Evolutionary conservation across 257 asterid genomes (phyloP), one percentile per base, ranked within the genome.

Genomic region (Primulina huaijiensis): DNA sequence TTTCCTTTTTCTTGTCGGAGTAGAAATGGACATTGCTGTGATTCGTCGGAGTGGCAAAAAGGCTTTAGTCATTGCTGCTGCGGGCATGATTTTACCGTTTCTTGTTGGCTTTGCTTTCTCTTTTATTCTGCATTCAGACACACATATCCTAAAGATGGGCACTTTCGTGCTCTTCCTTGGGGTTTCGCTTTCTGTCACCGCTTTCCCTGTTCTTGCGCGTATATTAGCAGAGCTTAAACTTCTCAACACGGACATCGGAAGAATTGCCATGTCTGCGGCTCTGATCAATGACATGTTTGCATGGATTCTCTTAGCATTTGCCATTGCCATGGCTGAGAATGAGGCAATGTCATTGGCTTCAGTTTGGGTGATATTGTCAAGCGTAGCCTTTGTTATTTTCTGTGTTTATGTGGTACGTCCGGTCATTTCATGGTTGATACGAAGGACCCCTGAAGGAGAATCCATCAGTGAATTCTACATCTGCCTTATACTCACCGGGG

Each of bases 131-230:
- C 95, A 85, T 38, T 67, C 83, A 4, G 61, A 68, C 33, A 14
- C 88, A 1, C 92, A 85, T 52, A 19, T 72, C 17, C 83, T 88
- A 14, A 84, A 67, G 33, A 82, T 85, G 2, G 87, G 94, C 34
- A 94, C 98, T 2, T 94, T 88, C 84, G 80, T 91, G 35, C 95
- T 91, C 66, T 94, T 94, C 69, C 97, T 94, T 3, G 98, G 99
- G 2, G 93, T 91, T 0, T 85, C 93, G 0, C 90, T 94, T 0
- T 91, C 96, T 0, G 97, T 94, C 17, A 91, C 98, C 0, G 92
- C 99, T 0, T 94, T 94, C 59, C 98, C 97, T 0, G 98, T 94
- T 3, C 89, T 94, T 4, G 99, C 98, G 0, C 87, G 99, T 60
- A 82, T 94, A 12, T 89, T 94, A 0, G 98, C 98, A 0, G 99